Evolutionary conservation across 148 eudicot species (phyloP), one percentile per base, ranked within the genome.

Genomic region (Nepenthes mirabilis): DNA sequence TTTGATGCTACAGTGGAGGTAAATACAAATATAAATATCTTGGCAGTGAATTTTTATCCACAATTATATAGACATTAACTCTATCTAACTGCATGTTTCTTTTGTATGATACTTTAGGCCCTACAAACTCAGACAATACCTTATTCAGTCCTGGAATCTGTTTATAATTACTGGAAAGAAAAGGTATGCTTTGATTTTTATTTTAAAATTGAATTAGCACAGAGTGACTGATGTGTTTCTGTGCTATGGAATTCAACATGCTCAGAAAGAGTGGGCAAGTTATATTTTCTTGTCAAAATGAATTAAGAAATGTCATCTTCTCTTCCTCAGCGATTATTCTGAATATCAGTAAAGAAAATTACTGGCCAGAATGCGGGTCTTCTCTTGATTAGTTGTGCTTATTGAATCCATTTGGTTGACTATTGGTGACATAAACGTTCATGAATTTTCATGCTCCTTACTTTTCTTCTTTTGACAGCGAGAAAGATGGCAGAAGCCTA

Each of bases 1-100:
- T 74, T 86, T 61, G 94, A 83, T 63, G 88, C 82, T 70, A 95
- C 89, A 67, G 69, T 71, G 56, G 98, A 91, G 94, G 94, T 86
- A 66, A 72, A 63, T 45, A 45, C 59, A 36, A 47, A 11, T 14
- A 14, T 40, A 37, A 43, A 14, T 4, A 37, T 43, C 32, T 34
- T 56, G 60, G 43, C 9, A 52, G 58, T 9, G 35, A 49, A 49
- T 49, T 58, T 23, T 23, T 59, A 33, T 55, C 2, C 4, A 11
- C 2, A 6, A 33, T 37, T 32, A 59, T 37, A 12, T 14, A 11
- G 43, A 11, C 47, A 10, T 12, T 47, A 47, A 34, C 13, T 43
- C 33, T 37, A 34, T 35, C 43, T 11, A 35, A 49, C 60, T 61
- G 37, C 49, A 34, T 52, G 61, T 60, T 66, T 61, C 59, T 11